These are phyloP conservation scores for Claviceps purpurea DNA, from an alignment of 2,329 filamentous ascomycete genomes.

Conservation along the genomic window DNA sequence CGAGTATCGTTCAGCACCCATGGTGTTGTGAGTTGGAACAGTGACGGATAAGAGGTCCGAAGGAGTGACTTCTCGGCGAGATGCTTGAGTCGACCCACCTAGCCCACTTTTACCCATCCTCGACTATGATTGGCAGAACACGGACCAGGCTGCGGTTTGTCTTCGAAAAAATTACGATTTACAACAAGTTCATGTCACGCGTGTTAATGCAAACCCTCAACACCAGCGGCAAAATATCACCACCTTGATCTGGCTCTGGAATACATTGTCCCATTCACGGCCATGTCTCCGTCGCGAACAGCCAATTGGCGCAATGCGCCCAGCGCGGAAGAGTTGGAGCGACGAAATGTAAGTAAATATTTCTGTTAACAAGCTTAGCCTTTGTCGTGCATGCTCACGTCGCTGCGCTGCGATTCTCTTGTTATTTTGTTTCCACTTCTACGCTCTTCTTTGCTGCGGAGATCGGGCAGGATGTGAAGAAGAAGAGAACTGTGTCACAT, in stretches of 20 bases:
- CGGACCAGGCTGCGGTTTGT: too few species aligned
- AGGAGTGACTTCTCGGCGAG: too few species aligned
- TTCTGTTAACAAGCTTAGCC: not conserved
- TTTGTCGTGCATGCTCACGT: not conserved
- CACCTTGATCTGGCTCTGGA: not conserved
- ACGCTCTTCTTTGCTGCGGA: not conserved
- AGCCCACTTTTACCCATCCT: too few species aligned
- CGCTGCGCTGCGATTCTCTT: not conserved
- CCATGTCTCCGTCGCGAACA: constrained; percentile 21
- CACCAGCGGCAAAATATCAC: not conserved
- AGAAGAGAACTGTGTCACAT: too few species aligned
- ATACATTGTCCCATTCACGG: not conserved
- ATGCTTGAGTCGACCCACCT: too few species aligned
- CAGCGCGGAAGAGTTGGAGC: constrained; percentile 43
- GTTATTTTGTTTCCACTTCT: not conserved
- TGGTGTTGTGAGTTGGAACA: too few species aligned
- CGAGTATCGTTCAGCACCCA: too few species aligned
- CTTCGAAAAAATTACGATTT: too few species aligned
- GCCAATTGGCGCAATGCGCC: constrained; percentile 24
- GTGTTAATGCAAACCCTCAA: not conserved
- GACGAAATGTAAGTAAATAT: constrained; percentile 39
- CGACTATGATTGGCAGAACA: too few species aligned
- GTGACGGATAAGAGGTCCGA: too few species aligned
- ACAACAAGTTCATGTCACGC: too few species aligned
- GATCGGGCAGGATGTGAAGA: not conserved